Evolutionary conservation across 768 basidiomycete species (phyloP).

Genomic region (Arthromyces matolae): DNA sequence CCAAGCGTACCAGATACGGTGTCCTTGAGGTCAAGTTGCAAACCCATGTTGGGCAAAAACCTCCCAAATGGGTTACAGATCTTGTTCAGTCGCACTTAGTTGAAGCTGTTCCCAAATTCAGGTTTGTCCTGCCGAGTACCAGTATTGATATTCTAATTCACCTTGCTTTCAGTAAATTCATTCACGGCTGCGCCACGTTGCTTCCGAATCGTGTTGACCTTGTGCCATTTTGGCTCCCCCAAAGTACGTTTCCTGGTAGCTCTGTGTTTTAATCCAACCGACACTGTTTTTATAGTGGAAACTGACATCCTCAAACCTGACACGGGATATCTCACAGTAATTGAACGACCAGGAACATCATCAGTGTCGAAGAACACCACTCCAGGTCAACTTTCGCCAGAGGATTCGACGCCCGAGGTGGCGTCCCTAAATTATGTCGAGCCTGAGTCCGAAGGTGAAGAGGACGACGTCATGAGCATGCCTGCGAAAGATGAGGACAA

Average conservation of each 20-base stretch:
- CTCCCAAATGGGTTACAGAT: slow-evolving; percentile 94
- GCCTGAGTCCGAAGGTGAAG: slow-evolving; percentile 93
- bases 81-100: slow-evolving; percentile 95
- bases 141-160: too few species aligned
- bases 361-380: slow-evolving; percentile 44
- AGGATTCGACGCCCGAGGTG: slow-evolving; percentile 36
- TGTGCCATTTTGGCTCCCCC: slow-evolving; percentile 97
- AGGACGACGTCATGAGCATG: slow-evolving; percentile 69
- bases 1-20: slow-evolving; percentile 55
- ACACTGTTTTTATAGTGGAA: slow-evolving; percentile 59
- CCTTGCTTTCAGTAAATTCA: slow-evolving; percentile 67
- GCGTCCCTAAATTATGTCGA: slow-evolving; percentile 62
- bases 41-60: slow-evolving; percentile 93
- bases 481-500: slow-evolving; percentile 81
- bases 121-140: slow-evolving; percentile 49
- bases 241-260: slow-evolving; percentile 51
- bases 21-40: slow-evolving; percentile 97
- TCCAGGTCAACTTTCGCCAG: slow-evolving; percentile 41
- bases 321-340: slow-evolving; percentile 65
- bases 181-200: slow-evolving; percentile 93
- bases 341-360: slow-evolving; percentile 64
- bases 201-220: slow-evolving; percentile 91
- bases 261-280: background rate
- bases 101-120: slow-evolving; percentile 97
- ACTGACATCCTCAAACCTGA: slow-evolving; percentile 93